Evolutionary conservation across 331 rosid genomes (phyloP).

Genomic region (Arachis monticola): DNA sequence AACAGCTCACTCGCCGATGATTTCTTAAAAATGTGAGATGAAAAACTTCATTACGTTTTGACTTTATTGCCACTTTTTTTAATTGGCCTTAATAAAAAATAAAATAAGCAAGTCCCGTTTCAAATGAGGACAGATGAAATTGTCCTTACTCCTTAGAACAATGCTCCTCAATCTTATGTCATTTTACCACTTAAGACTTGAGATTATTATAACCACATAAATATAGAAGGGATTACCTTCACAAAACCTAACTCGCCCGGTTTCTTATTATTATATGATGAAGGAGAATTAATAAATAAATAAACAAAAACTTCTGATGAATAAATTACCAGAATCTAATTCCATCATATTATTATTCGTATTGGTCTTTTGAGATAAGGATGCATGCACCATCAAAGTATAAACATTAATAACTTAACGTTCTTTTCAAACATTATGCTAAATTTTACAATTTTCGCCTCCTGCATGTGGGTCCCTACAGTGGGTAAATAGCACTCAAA

Average conservation of each 20-base stretch:
- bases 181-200: neutral
- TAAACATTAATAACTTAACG: neutral
- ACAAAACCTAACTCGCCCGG: constrained; percentile 7
- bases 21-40: neutral
- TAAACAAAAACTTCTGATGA: neutral
- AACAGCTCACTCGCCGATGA: neutral
- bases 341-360: constrained; percentile 5
- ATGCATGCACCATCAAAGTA: constrained; percentile 18
- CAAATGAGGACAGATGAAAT: neutral
- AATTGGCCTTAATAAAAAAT: neutral
- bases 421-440: neutral
- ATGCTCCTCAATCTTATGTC: constrained; percentile 5
- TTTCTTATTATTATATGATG: neutral
- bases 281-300: no score
- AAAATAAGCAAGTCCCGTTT: neutral
- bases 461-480: neutral
- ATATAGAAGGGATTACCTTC: neutral
- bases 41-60: constrained; percentile 9
- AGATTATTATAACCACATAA: neutral
- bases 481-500: no score
- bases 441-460: constrained; percentile 1
- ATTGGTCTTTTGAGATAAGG: neutral
- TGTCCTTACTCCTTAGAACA: neutral
- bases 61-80: neutral
- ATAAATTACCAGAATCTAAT: constrained; percentile 5